Evolutionary conservation across 2,329 filamentous ascomycete genomes (phyloP), one percentile per base, ranked within the genome.

Genomic region (Cercospora janseana): DNA sequence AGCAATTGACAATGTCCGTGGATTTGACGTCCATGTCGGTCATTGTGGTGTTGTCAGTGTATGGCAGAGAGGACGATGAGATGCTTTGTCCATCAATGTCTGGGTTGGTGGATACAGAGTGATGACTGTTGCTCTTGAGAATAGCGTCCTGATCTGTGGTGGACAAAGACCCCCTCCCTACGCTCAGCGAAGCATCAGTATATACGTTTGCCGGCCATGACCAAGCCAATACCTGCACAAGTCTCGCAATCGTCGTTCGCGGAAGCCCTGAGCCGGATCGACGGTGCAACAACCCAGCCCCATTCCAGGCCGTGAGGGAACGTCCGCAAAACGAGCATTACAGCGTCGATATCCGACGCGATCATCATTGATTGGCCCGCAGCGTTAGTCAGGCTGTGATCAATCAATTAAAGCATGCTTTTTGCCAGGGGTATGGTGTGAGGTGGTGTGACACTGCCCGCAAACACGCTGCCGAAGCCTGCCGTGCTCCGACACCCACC

Each of bases 1-100:
- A 60, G 46, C 57, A 60, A 31, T 58, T 55, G 23, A 52, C 46
- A 6, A 55, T 43, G 16, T 55, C 55, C 16, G 38, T 50, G n/a
- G 57, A 32, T 32, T 44, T 43, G 9, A 24, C 21, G 31, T 55
- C 32, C 23, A 51, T 47, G 27, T 49, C 49, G 38, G 45, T 53
- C 29, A 49, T 29, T 18, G 26, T 24, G 6, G 32, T 31, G 16
- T 5, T 50, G 16, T 18, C 6, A 16, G 28, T 31, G n/a, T 2
- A 18, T n/a, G n/a, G n/a, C n/a, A n/a, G n/a, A n/a, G n/a, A n/a
- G n/a, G n/a, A n/a, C n/a, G n/a, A n/a, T n/a, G n/a, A n/a, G n/a
- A n/a, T n/a, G n/a, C n/a, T n/a, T n/a, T n/a, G n/a, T n/a, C n/a
- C n/a, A n/a, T n/a, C n/a, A n/a, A n/a, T n/a, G n/a, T n/a, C n/a